Evolutionary conservation across 352 stramenopile species (phyloP).

Genomic region (Saprolegnia parasitica): DNA sequence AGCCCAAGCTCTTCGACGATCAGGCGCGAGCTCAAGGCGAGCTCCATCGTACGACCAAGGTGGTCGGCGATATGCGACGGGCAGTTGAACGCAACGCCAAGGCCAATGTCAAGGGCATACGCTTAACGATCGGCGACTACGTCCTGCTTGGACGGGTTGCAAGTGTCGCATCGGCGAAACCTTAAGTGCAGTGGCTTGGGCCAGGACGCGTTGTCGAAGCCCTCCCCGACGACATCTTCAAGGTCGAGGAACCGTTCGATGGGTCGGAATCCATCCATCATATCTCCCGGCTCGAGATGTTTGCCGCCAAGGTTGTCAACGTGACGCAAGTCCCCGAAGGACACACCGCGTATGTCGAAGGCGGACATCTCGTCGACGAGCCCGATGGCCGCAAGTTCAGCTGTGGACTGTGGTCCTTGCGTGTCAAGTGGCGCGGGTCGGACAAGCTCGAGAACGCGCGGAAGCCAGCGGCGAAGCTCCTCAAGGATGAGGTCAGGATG

Average conservation of each 20-base stretch:
- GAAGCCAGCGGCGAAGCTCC: background rate
- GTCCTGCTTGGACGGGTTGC: slow-evolving; percentile 25
- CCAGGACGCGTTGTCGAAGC: slow-evolving; percentile 9
- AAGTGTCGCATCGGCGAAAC: background rate
- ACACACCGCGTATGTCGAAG: slow-evolving; percentile 26
- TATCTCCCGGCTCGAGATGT: slow-evolving; percentile 29
- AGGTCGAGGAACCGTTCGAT: slow-evolving; percentile 28
- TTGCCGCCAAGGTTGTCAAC: slow-evolving; percentile 18
- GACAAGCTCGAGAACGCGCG: background rate
- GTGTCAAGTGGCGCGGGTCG: background rate
- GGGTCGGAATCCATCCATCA: slow-evolving; percentile 21
- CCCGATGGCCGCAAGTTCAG: slow-evolving; percentile 8
- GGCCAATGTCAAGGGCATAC: background rate
- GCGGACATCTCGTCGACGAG: slow-evolving; percentile 30
- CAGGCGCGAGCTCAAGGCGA: slow-evolving; percentile 2
- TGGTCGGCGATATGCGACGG: background rate
- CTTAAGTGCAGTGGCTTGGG: slow-evolving; percentile 25
- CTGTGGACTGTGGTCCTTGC: background rate
- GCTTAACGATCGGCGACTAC: slow-evolving; percentile 26
- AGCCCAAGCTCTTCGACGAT: background rate
- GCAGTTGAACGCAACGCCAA: background rate
- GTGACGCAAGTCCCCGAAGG: slow-evolving; percentile 18
- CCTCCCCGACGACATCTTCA: slow-evolving; percentile 11
- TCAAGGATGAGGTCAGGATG: background rate
- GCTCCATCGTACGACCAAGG: background rate